Base-by-base conservation (phyloP, 176 grass and related monocot species). In the Phoenix roebelenii region DNA sequence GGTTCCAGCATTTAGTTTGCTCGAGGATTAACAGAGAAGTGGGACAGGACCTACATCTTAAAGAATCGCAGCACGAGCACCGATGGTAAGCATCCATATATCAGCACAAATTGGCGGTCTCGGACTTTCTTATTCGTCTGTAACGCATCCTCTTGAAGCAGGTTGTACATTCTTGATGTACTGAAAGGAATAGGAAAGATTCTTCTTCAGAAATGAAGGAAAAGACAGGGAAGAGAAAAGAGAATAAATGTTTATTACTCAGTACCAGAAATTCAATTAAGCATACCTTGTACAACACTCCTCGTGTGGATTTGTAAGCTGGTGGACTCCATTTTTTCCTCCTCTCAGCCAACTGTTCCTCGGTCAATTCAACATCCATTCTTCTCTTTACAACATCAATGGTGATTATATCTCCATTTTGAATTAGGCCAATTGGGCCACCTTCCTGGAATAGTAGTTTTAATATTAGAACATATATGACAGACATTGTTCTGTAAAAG, bases 141-240 rank as follows among this genome's bases (percentile, higher is more conserved):
- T 97, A 17, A 91, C 87, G 0, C 92, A 91, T 66, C 92, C 92
- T 52, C 67, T 75, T 2, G 92, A 97, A 2, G 92, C 92, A 15
- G 92, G 48, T 61, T 85, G 79, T 23, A 97, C 92, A 25, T 82
- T 83, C 78, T 91, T 97, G 57, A 88, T 88, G 85, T 97, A 97
- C 92, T 97, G 78, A 3, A 65, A 58, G 32, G 52, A 3, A 16
- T 7, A 59, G 51, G 5, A 55, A 15, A 61, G 1, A 52, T 44
- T 22, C 60, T 14, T 64, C 28, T 51, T 50, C 57, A 70, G 51
- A 18, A 29, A 17, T 49, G 17, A 56, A 25, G 5, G 14, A 53
- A 25, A 61, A 4, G 6, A 20, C n/a, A 50, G 4, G 23, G 15
- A 6, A 30, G 6, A 1, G 6, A 6, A 30, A 6, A 1, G 6